These are phyloP conservation scores for Saccharomyces eubayanus DNA, from an alignment of 805 yeast genomes.

Conservation along the genomic window DNA sequence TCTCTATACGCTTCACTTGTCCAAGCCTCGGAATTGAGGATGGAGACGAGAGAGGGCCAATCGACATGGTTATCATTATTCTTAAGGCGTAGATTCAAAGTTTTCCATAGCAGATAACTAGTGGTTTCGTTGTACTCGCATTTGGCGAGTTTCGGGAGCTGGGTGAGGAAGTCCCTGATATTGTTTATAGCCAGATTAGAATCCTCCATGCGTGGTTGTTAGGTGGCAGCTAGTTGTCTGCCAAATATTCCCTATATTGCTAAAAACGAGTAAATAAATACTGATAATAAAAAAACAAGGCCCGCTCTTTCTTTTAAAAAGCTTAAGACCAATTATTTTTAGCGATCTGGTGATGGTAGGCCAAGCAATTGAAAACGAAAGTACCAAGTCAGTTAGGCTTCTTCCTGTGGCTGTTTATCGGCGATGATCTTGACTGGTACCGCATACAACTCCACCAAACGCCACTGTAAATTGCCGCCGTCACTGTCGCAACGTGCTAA, in stretches of 20 bases:
- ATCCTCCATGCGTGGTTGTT: background rate
- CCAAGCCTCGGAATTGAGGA: conserved; percentile 18
- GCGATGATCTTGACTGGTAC: background rate
- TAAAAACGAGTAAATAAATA: background rate
- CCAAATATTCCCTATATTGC: background rate
- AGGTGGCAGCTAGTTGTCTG: background rate
- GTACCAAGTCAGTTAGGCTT: background rate
- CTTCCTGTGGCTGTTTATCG: background rate
- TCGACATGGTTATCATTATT: conserved; percentile 11
- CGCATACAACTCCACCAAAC: background rate
- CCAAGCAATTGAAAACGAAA: background rate
- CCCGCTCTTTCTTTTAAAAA: background rate
- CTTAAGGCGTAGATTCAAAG: conserved; percentile 12
- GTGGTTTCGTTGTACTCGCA: conserved; percentile 21
- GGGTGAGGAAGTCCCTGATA: conserved; percentile 22
- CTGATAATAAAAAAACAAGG: background rate
- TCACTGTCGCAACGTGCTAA: conserved; percentile 4
- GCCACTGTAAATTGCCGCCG: conserved; percentile 9
- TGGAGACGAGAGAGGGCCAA: conserved; percentile 16
- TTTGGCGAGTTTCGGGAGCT: conserved; percentile 19
- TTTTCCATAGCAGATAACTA: conserved; percentile 25
- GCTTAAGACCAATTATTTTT: background rate
- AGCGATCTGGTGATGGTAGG: background rate
- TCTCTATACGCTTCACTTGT: conserved; percentile 12
- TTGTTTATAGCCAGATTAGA: conserved; percentile 4